Conservation (phyloP, 106 monocot species). For the Dendrobium huoshanense region DNA sequence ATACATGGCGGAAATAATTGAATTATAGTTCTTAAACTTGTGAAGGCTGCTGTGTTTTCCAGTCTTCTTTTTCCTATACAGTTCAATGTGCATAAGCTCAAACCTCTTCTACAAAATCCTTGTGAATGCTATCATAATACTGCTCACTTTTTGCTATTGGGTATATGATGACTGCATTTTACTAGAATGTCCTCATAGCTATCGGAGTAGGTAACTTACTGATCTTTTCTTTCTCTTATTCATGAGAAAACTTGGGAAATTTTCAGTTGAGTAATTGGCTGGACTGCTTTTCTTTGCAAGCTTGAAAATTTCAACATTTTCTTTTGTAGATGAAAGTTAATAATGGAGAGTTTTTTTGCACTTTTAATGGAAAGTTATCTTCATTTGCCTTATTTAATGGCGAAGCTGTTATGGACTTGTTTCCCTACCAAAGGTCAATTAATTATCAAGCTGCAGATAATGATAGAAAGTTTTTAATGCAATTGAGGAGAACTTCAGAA, state of each 20-base stretch:
- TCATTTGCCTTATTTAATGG: constrained; percentile 79
- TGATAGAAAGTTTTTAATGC: constrained; percentile 23
- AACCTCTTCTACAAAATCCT: neutral
- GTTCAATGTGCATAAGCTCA: constrained; percentile 5
- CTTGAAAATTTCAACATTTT: neutral
- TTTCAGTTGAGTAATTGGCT: neutral
- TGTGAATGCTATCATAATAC: neutral
- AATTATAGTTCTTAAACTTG: neutral
- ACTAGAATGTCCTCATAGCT: neutral
- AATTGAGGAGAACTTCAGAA: constrained; percentile 33
- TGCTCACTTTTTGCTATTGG: neutral
- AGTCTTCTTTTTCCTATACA: neutral
- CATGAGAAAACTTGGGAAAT: neutral
- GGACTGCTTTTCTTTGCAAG: neutral
- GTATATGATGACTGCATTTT: neutral
- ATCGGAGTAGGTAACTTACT: neutral
- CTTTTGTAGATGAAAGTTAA: constrained; percentile 39
- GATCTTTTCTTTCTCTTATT: neutral
- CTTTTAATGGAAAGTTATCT: constrained; percentile 45
- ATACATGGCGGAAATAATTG: neutral
- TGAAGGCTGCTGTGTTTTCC: neutral
- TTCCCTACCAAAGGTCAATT: constrained; percentile 53
- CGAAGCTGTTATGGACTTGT: constrained; percentile 14
- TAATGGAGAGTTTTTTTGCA: constrained; percentile 42
- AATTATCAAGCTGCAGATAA: constrained; percentile 27